A percentile compares a stretch with the other conserved stretches of the same genome.
Evolutionary conservation across 2,329 filamentous ascomycete genomes (phyloP).

Genomic region (Colletotrichum incanum): DNA sequence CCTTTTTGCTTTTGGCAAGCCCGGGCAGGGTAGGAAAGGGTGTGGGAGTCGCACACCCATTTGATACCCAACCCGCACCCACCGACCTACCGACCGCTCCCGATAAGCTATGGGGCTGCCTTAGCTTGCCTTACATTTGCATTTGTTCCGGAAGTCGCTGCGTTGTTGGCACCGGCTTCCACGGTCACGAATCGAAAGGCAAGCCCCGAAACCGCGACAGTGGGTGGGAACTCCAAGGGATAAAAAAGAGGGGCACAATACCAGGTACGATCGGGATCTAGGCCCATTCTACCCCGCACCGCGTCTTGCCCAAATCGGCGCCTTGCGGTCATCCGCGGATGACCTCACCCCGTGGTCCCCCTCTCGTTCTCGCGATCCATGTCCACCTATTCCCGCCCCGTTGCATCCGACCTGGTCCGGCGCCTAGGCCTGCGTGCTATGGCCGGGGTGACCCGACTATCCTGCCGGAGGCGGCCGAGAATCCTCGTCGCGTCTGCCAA

Average conservation of each 20-base stretch:
- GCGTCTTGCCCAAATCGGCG: conserved; percentile 7
- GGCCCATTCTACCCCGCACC: conserved; percentile 4
- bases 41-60: neutral
- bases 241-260: neutral
- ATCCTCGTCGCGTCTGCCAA: conserved; percentile 1
- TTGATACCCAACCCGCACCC: conserved; percentile 13
- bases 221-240: neutral
- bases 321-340: conserved; percentile 10
- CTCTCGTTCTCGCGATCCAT: conserved; percentile 38
- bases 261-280: conserved; percentile 28
- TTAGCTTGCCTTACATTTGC: neutral
- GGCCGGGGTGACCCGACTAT: conserved; percentile 25
- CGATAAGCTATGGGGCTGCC: conserved; percentile 17
- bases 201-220: conserved; percentile 19
- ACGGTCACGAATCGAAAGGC: neutral
- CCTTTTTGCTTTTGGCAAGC: conserved; percentile 26
- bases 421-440: conserved; percentile 10
- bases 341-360: conserved; percentile 28
- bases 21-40: neutral
- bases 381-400: conserved; percentile 1
- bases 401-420: conserved; percentile 24
- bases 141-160: conserved; percentile 5
- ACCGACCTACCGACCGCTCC: neutral
- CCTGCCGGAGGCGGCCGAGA: conserved; percentile 5
- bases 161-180: neutral